Conservation (phyloP, 2,329 filamentous ascomycete genomes). For the Alternaria consortialis region DNA sequence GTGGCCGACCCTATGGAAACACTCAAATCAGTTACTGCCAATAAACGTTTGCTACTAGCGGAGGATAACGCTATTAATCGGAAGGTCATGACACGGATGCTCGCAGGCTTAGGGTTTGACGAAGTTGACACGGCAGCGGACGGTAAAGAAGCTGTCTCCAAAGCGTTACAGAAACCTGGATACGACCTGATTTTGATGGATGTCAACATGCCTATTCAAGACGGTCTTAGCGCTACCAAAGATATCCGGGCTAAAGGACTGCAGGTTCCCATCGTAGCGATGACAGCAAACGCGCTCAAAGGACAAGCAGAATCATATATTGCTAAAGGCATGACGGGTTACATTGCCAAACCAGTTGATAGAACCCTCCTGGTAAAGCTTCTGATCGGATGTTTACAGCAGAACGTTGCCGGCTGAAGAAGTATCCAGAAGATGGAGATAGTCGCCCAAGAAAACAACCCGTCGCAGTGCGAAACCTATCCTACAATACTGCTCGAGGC, state of each 20-base stretch:
- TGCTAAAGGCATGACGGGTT: constrained; percentile 65
- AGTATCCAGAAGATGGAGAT: neutral
- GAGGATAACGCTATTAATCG: constrained; percentile 61
- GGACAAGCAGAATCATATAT: constrained; percentile 64
- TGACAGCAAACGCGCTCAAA: constrained; percentile 66
- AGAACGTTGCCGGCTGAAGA: constrained; percentile 15
- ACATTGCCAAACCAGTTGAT: constrained; percentile 65
- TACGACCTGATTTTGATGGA: constrained; percentile 50
- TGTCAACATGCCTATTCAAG: constrained; percentile 48
- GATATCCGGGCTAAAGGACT: constrained; percentile 34
- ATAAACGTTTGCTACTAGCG: constrained; percentile 52
- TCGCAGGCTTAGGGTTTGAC: constrained; percentile 48
- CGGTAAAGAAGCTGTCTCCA: constrained; percentile 54
- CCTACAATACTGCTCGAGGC: neutral
- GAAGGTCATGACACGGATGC: constrained; percentile 59
- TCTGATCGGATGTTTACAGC: constrained; percentile 45
- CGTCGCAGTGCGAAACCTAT: neutral
- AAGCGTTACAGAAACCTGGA: constrained; percentile 16
- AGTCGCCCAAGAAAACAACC: neutral
- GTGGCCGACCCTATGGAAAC: constrained; percentile 28
- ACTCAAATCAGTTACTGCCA: constrained; percentile 29
- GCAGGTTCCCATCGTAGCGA: constrained; percentile 60
- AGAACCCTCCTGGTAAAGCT: constrained; percentile 58
- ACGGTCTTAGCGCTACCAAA: constrained; percentile 41
- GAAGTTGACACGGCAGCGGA: constrained; percentile 52